These are phyloP conservation scores for Aspergillus proliferans DNA, from an alignment of 2,329 filamentous ascomycete species.

Conservation along the genomic window DNA sequence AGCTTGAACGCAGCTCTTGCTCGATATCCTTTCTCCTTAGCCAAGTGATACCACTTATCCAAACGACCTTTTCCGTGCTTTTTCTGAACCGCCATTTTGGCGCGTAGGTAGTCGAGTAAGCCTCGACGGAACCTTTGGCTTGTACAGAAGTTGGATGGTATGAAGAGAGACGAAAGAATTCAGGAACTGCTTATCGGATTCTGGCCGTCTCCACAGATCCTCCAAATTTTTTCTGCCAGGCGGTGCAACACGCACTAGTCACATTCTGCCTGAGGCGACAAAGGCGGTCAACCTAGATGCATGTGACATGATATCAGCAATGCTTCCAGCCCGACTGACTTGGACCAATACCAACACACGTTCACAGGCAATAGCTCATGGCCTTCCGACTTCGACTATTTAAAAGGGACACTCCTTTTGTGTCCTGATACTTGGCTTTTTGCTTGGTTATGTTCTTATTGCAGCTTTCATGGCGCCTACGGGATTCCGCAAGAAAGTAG, in stretches of 20 bases:
- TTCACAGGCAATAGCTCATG: constrained; percentile 4
- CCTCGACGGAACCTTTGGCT: constrained; percentile 18
- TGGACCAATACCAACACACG: constrained; percentile 1
- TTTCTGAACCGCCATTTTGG: constrained; percentile 87
- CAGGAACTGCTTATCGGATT: constrained; percentile 21
- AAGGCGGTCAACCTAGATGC: constrained; percentile 16
- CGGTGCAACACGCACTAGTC: constrained; percentile 10
- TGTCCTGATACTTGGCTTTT: constrained; percentile 1
- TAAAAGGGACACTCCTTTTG: constrained; percentile 5
- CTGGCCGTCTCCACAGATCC: constrained; percentile 4
- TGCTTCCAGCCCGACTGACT: constrained; percentile 4
- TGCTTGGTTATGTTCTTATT: constrained; percentile 29
- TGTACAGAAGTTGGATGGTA: constrained; percentile 7
- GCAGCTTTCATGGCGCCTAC: constrained; percentile 31
- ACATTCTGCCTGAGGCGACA: constrained; percentile 19
- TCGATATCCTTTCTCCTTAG: constrained; percentile 96
- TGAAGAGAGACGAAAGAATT: constrained; percentile 17
- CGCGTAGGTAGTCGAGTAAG: constrained; percentile 15
- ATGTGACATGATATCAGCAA: constrained; percentile 31
- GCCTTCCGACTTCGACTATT: background rate
- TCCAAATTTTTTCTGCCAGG: constrained; percentile 10
- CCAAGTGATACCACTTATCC: constrained; percentile 98
- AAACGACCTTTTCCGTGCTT: constrained; percentile 98
- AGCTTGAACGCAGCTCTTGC: constrained; percentile 96
- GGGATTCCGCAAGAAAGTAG: constrained; percentile 41